Evolutionary conservation across 495 filamentous ascomycete species (phyloP), one percentile per base, ranked within the genome.

Genomic region (Penicillium antarcticum): DNA sequence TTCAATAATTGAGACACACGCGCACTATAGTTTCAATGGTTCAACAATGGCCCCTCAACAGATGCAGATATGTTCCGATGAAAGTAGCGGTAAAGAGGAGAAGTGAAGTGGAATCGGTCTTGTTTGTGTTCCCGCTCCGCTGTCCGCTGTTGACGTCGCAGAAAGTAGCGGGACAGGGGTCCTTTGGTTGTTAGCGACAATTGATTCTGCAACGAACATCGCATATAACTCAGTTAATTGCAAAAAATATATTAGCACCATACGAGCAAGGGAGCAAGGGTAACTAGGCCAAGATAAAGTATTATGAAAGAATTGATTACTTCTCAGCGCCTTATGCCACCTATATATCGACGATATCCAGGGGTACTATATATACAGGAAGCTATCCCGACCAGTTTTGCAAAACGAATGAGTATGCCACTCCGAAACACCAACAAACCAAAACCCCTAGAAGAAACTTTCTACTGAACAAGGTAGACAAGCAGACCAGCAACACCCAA

Each of bases 401-500:
- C 26, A 21, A 21, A 41, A 35, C 23, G 43, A 36, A 35, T 8
- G 4, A 17, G 14, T 41, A 24, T 16, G 14, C 44, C n/a, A 35
- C 40, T 23, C 39, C 31, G 14, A 37, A 38, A 42, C 29, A 49
- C 37, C 46, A 14, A 34, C 11, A 16, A 11, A 32, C 6, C 8
- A 42, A 40, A 29, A 17, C 14, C 8, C 12, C 36, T 32, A 39
- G 18, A 33, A 26, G 12, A n/a, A 31, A 4, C 10, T 26, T 3
- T 51, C 36, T 41, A 45, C 52, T 56, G 48, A 23, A 61, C 35
- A 17, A 61, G 47, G 32, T 57, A 62, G 19, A 55, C 51, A 17
- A 60, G 36, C 13, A 55, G 19, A 45, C 47, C 53, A 0, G 54
- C 42, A 19, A 52, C 56, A 23, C 59, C 56, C 17, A 59, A 18